Evolutionary conservation across 2,329 filamentous ascomycete genomes (phyloP).

Genomic region (Aspergillus sp.): DNA sequence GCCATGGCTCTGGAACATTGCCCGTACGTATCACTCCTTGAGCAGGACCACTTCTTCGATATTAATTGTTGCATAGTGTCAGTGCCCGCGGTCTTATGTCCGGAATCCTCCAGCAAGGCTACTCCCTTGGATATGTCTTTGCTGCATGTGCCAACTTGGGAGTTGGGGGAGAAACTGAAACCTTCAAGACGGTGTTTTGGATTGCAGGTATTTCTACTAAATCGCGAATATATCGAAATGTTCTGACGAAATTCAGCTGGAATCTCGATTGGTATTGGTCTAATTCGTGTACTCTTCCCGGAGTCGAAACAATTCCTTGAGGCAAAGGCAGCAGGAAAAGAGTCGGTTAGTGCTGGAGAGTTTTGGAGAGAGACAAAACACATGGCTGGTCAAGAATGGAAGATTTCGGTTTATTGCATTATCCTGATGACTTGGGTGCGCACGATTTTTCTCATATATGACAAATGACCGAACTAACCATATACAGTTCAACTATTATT

Average conservation of each 20-base stretch:
- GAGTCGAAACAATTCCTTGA: slow-evolving; percentile 75
- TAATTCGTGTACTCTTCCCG: slow-evolving; percentile 67
- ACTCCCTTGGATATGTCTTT: slow-evolving; percentile 76
- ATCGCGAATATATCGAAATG: too few species aligned
- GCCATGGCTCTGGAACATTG: slow-evolving; percentile 77
- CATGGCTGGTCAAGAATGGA: slow-evolving; percentile 72
- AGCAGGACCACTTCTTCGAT: not conserved
- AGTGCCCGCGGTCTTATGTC: slow-evolving; percentile 77
- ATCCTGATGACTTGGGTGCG: slow-evolving; percentile 69
- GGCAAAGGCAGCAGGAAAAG: slow-evolving; percentile 61
- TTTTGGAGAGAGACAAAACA: slow-evolving; percentile 70
- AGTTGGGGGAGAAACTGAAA: slow-evolving; percentile 55
- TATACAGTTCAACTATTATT: slow-evolving; percentile 64
- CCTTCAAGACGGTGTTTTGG: slow-evolving; percentile 78
- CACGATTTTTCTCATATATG: not conserved
- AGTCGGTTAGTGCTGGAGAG: slow-evolving; percentile 41
- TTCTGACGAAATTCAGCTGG: slow-evolving; percentile 22
- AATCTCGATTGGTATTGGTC: slow-evolving; percentile 55
- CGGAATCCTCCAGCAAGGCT: slow-evolving; percentile 79
- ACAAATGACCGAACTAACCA: not conserved
- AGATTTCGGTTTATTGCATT: slow-evolving; percentile 73
- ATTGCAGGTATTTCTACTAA: slow-evolving; percentile 49
- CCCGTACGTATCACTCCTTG: slow-evolving; percentile 39
- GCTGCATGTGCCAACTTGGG: slow-evolving; percentile 71
- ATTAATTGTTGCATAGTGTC: slow-evolving; percentile 23